These are phyloP conservation scores for Penicillium griseofulvum DNA, from an alignment of 2,329 filamentous ascomycete species.

Conservation along the genomic window DNA sequence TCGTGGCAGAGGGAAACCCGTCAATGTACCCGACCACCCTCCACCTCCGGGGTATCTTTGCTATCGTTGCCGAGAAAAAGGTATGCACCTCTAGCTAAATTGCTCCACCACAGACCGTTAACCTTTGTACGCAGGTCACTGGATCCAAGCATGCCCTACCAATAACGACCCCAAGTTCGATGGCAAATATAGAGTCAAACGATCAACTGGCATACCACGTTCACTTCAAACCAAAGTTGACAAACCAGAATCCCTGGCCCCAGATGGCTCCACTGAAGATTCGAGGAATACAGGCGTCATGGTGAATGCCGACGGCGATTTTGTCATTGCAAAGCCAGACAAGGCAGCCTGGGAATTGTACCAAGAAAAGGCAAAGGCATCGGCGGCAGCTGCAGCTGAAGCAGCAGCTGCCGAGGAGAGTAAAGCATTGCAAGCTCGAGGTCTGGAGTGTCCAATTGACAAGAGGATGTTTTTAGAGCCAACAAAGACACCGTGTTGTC, in stretches of 20 bases:
- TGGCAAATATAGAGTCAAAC: conserved; percentile 86
- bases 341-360: conserved; percentile 96
- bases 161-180: conserved; percentile 97
- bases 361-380: conserved; percentile 87
- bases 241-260: conserved; percentile 73
- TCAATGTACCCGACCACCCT: conserved; percentile 85
- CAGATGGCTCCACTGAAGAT: conserved; percentile 75
- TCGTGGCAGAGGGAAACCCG: conserved; percentile 37
- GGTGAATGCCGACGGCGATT: conserved; percentile 96
- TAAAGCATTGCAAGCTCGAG: conserved; percentile 83
- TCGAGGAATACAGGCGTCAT: conserved; percentile 84
- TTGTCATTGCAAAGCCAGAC: conserved; percentile 93
- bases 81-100: conserved; percentile 31
- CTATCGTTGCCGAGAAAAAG: conserved; percentile 93
- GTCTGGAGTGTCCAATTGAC: conserved; percentile 92
- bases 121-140: conserved; percentile 63
- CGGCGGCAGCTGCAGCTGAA: conserved; percentile 76
- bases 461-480: conserved; percentile 97
- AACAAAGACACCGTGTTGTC: conserved; percentile 98
- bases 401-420: conserved; percentile 73
- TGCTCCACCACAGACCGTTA: conserved; percentile 16
- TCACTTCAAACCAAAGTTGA: conserved; percentile 95
- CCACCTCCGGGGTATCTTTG: conserved; percentile 93
- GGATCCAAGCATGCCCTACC: conserved; percentile 98
- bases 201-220: conserved; percentile 92